A percentile compares a stretch with the other conserved stretches of the same genome.
These are phyloP conservation scores for Trebouxia sp. DNA, from an alignment of 139 green algal species.

Conservation along the genomic window DNA sequence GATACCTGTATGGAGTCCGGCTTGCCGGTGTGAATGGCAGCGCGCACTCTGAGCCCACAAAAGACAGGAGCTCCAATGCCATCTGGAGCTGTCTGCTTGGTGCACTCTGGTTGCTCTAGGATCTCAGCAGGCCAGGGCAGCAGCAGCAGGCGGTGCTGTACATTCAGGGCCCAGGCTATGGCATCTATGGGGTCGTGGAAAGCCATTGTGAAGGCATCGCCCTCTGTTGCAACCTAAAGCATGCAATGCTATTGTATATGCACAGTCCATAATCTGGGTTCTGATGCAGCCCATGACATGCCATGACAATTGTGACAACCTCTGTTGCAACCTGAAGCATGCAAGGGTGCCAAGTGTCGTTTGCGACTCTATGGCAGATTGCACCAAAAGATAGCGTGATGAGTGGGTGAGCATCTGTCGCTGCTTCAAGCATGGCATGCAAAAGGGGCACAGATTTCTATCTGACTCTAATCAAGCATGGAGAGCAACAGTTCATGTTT, in stretches of 20 bases:
- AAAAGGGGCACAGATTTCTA: too few relatives aligned
- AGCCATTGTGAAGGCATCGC: conserved; percentile 37
- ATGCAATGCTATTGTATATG: neutral
- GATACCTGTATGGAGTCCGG: neutral
- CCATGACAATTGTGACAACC: neutral
- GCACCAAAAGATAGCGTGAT: too few relatives aligned
- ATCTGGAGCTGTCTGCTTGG: neutral
- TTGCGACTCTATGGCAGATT: too few relatives aligned
- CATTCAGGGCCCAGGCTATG: conserved; percentile 18
- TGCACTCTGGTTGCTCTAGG: conserved; percentile 7
- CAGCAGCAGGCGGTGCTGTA: conserved; percentile 13
- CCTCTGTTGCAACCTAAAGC: conserved; percentile 22
- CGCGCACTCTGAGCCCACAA: conserved; percentile 35
- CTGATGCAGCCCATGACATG: neutral
- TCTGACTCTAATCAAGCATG: too few relatives aligned
- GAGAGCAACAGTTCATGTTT: too few relatives aligned
- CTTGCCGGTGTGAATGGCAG: conserved; percentile 40
- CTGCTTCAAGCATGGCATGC: too few relatives aligned
- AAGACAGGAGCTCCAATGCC: neutral
- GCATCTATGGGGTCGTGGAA: conserved; percentile 47
- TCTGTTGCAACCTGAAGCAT: neutral
- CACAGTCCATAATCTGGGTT: neutral
- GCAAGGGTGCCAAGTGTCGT: neutral
- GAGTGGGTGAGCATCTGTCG: too few relatives aligned
- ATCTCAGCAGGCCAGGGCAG: conserved; percentile 6